Percentiles rank a stretch among this genome's conserved stretches.
phyloP scores from a whole-genome alignment of 2,329 filamentous ascomycete species.

The Claviceps fusiformis region DNA sequence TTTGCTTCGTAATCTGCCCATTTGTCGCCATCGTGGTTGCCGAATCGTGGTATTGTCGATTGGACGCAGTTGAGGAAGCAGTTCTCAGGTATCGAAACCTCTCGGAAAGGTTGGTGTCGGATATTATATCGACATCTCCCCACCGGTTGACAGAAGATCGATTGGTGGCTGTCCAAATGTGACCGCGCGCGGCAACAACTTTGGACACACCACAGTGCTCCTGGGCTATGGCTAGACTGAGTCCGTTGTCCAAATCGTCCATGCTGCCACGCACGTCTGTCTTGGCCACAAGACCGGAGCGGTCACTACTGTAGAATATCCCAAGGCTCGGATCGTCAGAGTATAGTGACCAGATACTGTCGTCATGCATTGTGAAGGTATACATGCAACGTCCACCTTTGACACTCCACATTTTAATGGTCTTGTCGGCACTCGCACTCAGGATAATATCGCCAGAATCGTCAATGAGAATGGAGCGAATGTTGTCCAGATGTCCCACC shows the following conservation, averaged over 20 bases:
- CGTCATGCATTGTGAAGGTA: slow-evolving; percentile 97
- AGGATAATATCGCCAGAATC: slow-evolving; percentile 81
- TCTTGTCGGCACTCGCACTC: slow-evolving; percentile 91
- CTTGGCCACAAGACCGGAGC: slow-evolving; percentile 88
- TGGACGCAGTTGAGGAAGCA: slow-evolving; percentile 31
- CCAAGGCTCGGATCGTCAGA: slow-evolving; percentile 75
- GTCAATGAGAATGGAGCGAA: slow-evolving; percentile 81
- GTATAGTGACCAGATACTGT: slow-evolving; percentile 92
- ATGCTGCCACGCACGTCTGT: slow-evolving; percentile 70
- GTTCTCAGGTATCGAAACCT: slow-evolving; percentile 34
- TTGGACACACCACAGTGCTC: slow-evolving; percentile 74
- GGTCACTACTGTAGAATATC: slow-evolving; percentile 89
- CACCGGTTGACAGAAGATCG: slow-evolving; percentile 88
- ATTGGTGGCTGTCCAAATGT: slow-evolving; percentile 81
- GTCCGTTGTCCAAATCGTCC: slow-evolving; percentile 62
- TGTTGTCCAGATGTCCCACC: slow-evolving; percentile 89
- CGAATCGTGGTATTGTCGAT: slow-evolving; percentile 20
- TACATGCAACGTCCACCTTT: slow-evolving; percentile 93
- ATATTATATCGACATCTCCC: slow-evolving; percentile 70
- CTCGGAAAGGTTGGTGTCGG: slow-evolving; percentile 53
- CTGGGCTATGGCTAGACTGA: slow-evolving; percentile 81
- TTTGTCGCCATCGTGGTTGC: slow-evolving; percentile 17
- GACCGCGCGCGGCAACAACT: slow-evolving; percentile 54
- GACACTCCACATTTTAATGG: slow-evolving; percentile 95
- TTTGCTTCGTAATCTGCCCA: slow-evolving; percentile 28